A percentile compares a stretch with the other conserved stretches of the same genome.
These are phyloP conservation scores for Claviceps fusiformis DNA, from an alignment of 2,329 filamentous ascomycete genomes.

Conservation along the genomic window DNA sequence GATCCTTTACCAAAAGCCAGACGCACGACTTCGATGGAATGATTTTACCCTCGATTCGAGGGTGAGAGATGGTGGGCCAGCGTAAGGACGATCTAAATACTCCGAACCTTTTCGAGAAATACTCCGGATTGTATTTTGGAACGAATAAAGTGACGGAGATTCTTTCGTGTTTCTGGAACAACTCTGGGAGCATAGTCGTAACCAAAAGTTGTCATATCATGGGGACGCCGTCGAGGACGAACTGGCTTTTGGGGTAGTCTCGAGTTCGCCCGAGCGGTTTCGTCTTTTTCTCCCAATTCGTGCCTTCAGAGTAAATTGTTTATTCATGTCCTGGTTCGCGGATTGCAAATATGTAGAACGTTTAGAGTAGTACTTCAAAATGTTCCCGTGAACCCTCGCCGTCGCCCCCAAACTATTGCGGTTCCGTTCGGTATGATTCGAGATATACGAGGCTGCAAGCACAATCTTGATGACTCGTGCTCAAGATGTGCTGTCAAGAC, in stretches of 20 bases:
- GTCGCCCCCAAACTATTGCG: slow-evolving; percentile 8
- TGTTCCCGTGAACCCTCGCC: slow-evolving; percentile 3
- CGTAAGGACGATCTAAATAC: not conserved
- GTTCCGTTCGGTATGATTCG: not conserved
- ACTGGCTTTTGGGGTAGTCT: slow-evolving; percentile 9
- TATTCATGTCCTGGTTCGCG: not conserved
- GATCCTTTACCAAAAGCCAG: not conserved
- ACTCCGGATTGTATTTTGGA: not conserved
- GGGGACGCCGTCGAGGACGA: not conserved
- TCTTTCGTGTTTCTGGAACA: not conserved
- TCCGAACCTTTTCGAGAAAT: not conserved
- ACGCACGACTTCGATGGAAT: not conserved
- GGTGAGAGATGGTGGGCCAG: not conserved
- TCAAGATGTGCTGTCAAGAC: slow-evolving; percentile 25
- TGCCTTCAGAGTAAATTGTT: not conserved
- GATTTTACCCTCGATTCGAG: not conserved
- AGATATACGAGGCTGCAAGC: slow-evolving; percentile 20
- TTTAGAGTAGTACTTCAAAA: not conserved
- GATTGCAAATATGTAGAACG: not conserved
- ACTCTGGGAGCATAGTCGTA: not conserved
- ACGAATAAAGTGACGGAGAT: not conserved
- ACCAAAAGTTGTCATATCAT: not conserved
- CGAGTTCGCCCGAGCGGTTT: not conserved
- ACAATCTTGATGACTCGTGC: slow-evolving; percentile 23
- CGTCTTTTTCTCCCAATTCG: not conserved